A percentile compares a stretch with the other conserved stretches of the same genome.
Evolutionary conservation across 441 rosid genomes (phyloP).

Genomic region (Arabidopsis hybrid): DNA sequence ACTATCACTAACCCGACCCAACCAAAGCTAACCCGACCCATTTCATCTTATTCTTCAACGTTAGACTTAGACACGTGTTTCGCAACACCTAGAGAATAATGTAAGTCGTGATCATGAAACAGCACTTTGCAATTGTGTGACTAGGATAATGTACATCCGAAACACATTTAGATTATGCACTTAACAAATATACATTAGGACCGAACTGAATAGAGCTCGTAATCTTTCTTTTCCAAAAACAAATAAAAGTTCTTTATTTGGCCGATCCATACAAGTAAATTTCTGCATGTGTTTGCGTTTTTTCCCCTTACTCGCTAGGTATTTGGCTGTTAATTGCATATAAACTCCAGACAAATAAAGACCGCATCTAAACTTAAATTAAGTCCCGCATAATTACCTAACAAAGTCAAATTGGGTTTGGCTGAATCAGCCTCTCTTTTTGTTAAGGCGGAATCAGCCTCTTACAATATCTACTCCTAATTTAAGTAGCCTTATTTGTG

Average conservation of each 20-base stretch:
- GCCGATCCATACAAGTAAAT: neutral
- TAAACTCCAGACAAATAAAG: neutral
- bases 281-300: neutral
- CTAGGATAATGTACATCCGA: conserved; percentile 9
- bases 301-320: neutral
- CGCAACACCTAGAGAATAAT: conserved; percentile 27
- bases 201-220: neutral
- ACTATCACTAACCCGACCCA: conserved; percentile 29
- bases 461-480: neutral
- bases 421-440: neutral
- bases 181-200: neutral
- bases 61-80: conserved; percentile 30
- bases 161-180: conserved; percentile 8
- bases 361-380: neutral
- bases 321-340: neutral
- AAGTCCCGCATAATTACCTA: neutral
- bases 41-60: conserved; percentile 11
- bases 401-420: conserved; percentile 4
- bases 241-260: neutral
- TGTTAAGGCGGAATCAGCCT: no score
- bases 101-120: conserved; percentile 25
- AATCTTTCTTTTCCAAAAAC: neutral
- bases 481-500: neutral
- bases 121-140: conserved; percentile 30
- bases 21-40: neutral